Conservation (phyloP, 2,329 filamentous ascomycete genomes). For the Ophiosphaerella herpotricha region DNA sequence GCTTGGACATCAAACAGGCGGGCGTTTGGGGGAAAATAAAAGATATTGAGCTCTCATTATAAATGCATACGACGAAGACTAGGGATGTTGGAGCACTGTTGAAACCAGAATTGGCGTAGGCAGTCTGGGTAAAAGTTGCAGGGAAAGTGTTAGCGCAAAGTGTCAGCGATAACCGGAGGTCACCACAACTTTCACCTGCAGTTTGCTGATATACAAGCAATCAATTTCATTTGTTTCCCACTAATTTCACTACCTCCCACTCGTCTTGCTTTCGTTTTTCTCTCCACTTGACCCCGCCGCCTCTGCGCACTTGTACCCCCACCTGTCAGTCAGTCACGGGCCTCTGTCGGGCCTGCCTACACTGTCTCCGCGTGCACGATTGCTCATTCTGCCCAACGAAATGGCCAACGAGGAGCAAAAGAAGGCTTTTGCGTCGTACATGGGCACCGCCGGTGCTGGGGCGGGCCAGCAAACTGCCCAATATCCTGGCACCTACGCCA, state of each 20-base stretch:
- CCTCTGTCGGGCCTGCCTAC: slow-evolving; percentile 13
- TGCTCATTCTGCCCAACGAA: slow-evolving; percentile 19
- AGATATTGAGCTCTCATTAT: slow-evolving; percentile 15
- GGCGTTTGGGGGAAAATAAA: slow-evolving; percentile 39
- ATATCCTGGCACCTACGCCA: slow-evolving; percentile 21
- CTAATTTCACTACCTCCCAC: not conserved
- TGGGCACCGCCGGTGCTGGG: slow-evolving; percentile 24
- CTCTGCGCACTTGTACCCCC: not conserved
- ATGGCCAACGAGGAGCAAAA: slow-evolving; percentile 39
- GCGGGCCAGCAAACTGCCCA: slow-evolving; percentile 21
- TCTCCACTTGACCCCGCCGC: not conserved
- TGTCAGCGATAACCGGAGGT: not conserved
- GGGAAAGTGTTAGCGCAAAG: not conserved
- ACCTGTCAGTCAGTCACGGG: slow-evolving; percentile 6
- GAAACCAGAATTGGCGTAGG: not conserved
- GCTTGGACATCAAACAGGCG: slow-evolving; percentile 18
- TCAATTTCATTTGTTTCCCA: not conserved
- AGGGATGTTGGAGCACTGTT: not conserved
- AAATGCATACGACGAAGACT: not conserved
- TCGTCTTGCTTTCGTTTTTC: not conserved
- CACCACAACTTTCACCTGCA: slow-evolving; percentile 16
- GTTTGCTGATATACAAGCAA: not conserved
- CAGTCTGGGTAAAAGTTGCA: not conserved
- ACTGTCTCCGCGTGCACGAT: slow-evolving; percentile 5
- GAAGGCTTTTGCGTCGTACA: slow-evolving; percentile 37